Evolutionary conservation across 768 basidiomycete species (phyloP), one percentile per base, ranked within the genome.

Genomic region (Solioccasus polychromus): DNA sequence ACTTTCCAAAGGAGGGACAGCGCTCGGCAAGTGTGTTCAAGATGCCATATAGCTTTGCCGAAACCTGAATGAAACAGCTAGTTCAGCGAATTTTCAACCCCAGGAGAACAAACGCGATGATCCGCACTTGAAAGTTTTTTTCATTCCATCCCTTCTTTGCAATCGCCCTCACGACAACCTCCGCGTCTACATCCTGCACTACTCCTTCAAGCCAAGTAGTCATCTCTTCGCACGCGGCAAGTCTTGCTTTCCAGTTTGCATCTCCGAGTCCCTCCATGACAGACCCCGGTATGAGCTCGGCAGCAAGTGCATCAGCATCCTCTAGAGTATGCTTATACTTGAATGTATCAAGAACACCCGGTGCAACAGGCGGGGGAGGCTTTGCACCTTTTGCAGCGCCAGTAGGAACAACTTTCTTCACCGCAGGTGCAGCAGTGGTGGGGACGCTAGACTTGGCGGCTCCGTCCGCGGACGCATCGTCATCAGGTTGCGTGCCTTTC

Each of bases 81-180:
- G n/a, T 55, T 60, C 22, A 57, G 48, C 35, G n/a, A 5, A 45
- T 29, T 17, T 15, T 35, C n/a, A 32, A 39, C 11, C 23, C 19
- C 24, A 6, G 22, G 12, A 25, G 5, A 1, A 41, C 34, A 44
- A 23, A 18, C 5, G 19, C 58, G 67, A 39, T 23, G 14, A 31
- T 31, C n/a, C n/a, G 45, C 48, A 88, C 94, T 72, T 99, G 95
- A 55, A 99, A 99, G 59, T 98, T 99, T 74, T 96, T 98, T 71
- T 99, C 96, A n/a, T 76, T 79, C 93, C 92, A 97, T 3, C 94
- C 92, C 52, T 89, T 92, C 74, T 95, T 98, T 4, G 80, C 84
- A 48, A 98, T 68, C 53, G 88, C 84, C 20, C 95, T 77, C 17
- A 97, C 80, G 29, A 99, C 58, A 5, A 99, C 81, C 66, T 99